Conservation (phyloP, 2,329 filamentous ascomycete genomes). For the Cercospora zeae-maydis region DNA sequence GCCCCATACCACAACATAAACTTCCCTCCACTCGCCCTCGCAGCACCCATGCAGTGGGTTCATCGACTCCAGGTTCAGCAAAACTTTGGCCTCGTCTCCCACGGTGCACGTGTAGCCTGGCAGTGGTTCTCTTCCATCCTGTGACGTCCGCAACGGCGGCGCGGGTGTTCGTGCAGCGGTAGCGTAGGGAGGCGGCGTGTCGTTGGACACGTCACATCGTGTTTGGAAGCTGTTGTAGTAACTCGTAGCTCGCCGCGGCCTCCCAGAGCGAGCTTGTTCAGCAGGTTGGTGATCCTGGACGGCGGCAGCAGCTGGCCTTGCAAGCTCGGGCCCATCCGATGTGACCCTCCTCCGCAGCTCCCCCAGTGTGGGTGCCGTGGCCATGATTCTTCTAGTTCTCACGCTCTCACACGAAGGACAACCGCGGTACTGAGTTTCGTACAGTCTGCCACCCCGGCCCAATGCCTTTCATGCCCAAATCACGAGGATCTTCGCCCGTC, state of each 20-base stretch:
- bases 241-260: slow-evolving; percentile 30
- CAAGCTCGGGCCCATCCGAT: background rate
- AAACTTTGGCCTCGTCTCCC: slow-evolving; percentile 31
- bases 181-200: slow-evolving; percentile 35
- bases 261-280: slow-evolving; percentile 8
- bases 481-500: background rate
- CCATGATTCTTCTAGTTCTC: background rate
- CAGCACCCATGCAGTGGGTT: slow-evolving; percentile 32
- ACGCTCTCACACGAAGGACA: background rate
- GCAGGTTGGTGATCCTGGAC: slow-evolving; percentile 4
- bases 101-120: slow-evolving; percentile 37
- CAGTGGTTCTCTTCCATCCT: slow-evolving; percentile 29
- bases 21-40: slow-evolving; percentile 38
- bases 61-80: slow-evolving; percentile 35
- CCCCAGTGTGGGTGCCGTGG: background rate
- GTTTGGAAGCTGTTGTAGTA: slow-evolving; percentile 38
- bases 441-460: background rate
- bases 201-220: slow-evolving; percentile 28
- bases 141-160: slow-evolving; percentile 13
- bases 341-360: slow-evolving; percentile 1
- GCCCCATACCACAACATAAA: slow-evolving; percentile 63
- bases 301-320: background rate
- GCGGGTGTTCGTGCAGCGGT: slow-evolving; percentile 22
- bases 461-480: background rate
- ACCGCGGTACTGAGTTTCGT: background rate